Conservation (phyloP, 768 basidiomycete genomes). For the Tricholomella constricta region DNA sequence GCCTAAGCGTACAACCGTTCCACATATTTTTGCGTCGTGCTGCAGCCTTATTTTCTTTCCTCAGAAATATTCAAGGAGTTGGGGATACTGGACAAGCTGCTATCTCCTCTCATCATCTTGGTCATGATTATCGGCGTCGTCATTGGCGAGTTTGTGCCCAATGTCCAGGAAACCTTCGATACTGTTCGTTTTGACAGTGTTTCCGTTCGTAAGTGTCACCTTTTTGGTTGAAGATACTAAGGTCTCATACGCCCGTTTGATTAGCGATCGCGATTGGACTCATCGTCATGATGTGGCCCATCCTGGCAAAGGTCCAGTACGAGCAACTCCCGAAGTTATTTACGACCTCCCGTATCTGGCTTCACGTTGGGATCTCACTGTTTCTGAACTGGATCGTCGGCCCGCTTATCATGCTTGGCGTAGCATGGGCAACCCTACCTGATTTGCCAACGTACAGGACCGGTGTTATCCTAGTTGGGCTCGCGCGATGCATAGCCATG, state of each 20-base stretch:
- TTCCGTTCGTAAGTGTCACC: conserved; percentile 66
- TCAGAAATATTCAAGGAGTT: conserved; percentile 4
- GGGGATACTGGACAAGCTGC: background rate
- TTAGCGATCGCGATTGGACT: conserved; percentile 81
- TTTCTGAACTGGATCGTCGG: conserved; percentile 80
- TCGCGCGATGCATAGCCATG: conserved; percentile 74
- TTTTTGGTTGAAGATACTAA: too few species aligned
- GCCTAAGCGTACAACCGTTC: too few species aligned
- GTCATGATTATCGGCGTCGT: conserved; percentile 78
- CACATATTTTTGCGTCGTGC: too few species aligned
- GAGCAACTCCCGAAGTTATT: conserved; percentile 66
- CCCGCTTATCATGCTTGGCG: conserved; percentile 81
- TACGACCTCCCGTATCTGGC: conserved; percentile 54
- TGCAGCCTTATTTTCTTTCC: too few species aligned
- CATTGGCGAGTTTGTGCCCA: conserved; percentile 66
- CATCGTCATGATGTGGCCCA: conserved; percentile 88
- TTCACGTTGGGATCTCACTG: conserved; percentile 68
- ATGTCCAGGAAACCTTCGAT: conserved; percentile 62
- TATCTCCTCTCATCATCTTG: conserved; percentile 55
- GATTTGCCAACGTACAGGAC: conserved; percentile 74
- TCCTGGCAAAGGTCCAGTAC: conserved; percentile 75
- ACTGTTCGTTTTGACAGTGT: conserved; percentile 66
- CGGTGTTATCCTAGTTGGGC: conserved; percentile 82
- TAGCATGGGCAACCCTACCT: conserved; percentile 71
- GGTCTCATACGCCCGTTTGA: background rate